Base-by-base conservation (phyloP, 352 stramenopile species). In the Phytopythium vexans region DNA sequence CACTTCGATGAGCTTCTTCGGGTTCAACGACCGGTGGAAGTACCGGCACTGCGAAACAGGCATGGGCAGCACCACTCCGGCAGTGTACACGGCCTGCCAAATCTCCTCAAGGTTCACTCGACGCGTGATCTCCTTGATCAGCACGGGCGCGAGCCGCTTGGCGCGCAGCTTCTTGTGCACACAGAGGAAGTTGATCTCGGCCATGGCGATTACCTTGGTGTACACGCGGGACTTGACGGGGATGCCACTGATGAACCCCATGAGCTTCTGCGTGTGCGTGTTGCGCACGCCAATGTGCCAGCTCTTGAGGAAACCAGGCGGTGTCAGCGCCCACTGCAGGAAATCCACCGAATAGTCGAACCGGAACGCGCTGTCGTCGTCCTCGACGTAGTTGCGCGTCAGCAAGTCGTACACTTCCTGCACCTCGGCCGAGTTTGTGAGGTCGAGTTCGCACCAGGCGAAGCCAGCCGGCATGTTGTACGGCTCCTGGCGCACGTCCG, bases 91-190 rank as follows among this genome's bases (percentile, higher is more conserved):
- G 6, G 97, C 97, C 71, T 99, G 95, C 83, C 83, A 96, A 16
- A 96, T 70, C 57, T 96, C 51, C 32, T 60, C 84, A n/a, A 97
- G 61, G 71, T 99, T 99, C 9, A 99, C 96, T 31, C 96, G 74
- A 15, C 97, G 77, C n/a, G 97, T 99, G 39, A 99, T 92, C 65
- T 99, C 97, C 79, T 99, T 99, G 73, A 99, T 99, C 0, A 99
- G 75, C 39, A 99, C 97, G 0, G 97, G 97, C 9, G 97, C 97
- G 9, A 99, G 66, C 5, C 97, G 88, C 78, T 98, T 97, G n/a
- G 78, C 74, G 15, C 94, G 76, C 11, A 99, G 74, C 66, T 98
- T 98, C 78, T 99, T 99, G 83, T 99, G 96, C 8, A 99, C 95
- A 68, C 97, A 99, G 8, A 99, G 76, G 69, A 99, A 99, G 72